Evolutionary conservation across 768 basidiomycete genomes (phyloP), one percentile per base, ranked within the genome.

Genomic region (Tulasnella sp.): DNA sequence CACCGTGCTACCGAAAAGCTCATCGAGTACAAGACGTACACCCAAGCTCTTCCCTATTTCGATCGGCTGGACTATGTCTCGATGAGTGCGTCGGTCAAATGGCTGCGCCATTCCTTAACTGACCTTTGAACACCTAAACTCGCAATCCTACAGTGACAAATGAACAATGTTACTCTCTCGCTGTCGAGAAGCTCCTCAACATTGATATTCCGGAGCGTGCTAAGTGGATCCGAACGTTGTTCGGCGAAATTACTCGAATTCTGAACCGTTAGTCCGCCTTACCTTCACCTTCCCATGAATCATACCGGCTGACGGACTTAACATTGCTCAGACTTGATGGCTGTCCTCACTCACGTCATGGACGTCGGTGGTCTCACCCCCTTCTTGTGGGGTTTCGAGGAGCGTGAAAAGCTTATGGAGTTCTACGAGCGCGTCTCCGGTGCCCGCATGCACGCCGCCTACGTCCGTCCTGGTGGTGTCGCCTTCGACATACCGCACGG

Each of bases 371-470:
- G 94, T 73, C 87, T 99, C 11, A 99, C 96, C 1, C 96, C 96
- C 41, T 99, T 98, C 89, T 84, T 99, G 36, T 99, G 96, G 95
- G 96, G 96, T 77, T 98, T 98, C 85, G 96, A 98, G 81, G 96
- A 99, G 81, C 94, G 96, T 71, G 96, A 98, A 83, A 99, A 99
- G 84, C 88, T 98, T 75, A 98, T 98, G 96, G 96, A 99, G 79
- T 99, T 98, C 82, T 99, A 99, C 80, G 96, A 99, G 82, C 94
- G 96, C 72, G 96, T 98, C 44, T 98, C 95, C 9, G 96, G 96
- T 75, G 96, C 96, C 5, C 95, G 96, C 71, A 86, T 99, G 77
- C 96, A 99, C 78, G 89, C 94, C 5, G 96, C 96, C n/a, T 99
- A 98, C 79, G 90, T 98, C 64, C 91, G 96, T 74, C 96, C 96